A percentile compares a stretch with the other conserved stretches of the same genome.
Evolutionary conservation across 2,329 filamentous ascomycete species (phyloP).

Genomic region (Epichloe sylvatica): DNA sequence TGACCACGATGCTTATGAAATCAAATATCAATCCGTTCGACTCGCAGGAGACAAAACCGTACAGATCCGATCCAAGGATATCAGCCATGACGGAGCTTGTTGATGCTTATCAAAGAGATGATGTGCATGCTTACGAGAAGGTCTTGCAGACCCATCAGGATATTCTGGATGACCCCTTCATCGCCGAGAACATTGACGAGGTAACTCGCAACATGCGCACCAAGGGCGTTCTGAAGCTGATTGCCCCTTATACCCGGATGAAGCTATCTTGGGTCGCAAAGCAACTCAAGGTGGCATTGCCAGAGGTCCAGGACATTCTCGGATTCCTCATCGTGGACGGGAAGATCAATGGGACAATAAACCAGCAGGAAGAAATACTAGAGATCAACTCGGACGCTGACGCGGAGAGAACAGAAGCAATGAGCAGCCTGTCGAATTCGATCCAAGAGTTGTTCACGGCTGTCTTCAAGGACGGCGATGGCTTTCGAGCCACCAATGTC

Average conservation of each 20-base stretch:
- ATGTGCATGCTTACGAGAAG: slow-evolving; percentile 81
- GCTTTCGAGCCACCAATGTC: slow-evolving; percentile 33
- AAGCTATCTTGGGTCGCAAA: slow-evolving; percentile 75
- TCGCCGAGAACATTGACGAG: slow-evolving; percentile 97
- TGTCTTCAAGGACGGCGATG: slow-evolving; percentile 66
- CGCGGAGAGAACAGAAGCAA: slow-evolving; percentile 56
- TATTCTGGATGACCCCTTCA: slow-evolving; percentile 82
- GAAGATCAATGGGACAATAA: slow-evolving; percentile 74
- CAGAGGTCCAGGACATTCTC: slow-evolving; percentile 90
- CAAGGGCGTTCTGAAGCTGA: slow-evolving; percentile 83
- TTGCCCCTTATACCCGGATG: slow-evolving; percentile 90
- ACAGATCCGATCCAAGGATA: slow-evolving; percentile 89
- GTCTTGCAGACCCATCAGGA: slow-evolving; percentile 81
- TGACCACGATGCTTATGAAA: slow-evolving; percentile 97
- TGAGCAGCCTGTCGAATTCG: slow-evolving; percentile 58
- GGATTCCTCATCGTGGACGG: slow-evolving; percentile 85
- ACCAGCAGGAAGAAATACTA: slow-evolving; percentile 74
- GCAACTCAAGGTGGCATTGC: slow-evolving; percentile 70
- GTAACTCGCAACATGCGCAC: slow-evolving; percentile 97
- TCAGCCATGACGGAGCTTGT: slow-evolving; percentile 95
- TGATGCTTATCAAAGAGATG: slow-evolving; percentile 89
- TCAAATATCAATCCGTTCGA: slow-evolving; percentile 98
- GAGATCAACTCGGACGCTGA: slow-evolving; percentile 65
- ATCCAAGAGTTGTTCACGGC: slow-evolving; percentile 55
- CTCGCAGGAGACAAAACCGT: slow-evolving; percentile 96